phyloP scores from a whole-genome alignment of 306 rosid genomes.

The Astragalus membranaceus region DNA sequence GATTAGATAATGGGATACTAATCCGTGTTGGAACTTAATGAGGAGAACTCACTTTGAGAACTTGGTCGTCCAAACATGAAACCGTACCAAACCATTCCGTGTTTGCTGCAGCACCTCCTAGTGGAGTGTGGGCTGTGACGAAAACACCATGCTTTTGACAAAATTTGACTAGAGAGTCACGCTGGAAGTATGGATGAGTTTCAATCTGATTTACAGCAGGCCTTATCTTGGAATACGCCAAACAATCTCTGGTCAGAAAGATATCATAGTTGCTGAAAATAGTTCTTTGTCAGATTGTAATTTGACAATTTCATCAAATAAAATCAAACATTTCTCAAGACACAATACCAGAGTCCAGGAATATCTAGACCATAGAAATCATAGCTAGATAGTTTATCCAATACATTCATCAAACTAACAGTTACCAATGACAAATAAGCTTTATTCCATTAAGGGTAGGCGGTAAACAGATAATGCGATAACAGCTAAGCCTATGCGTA shows the following conservation, averaged over 20 bases:
- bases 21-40: neutral
- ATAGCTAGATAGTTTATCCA: neutral
- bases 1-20: neutral
- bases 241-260: conserved; percentile 86
- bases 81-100: conserved; percentile 71
- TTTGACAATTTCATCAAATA: conserved; percentile 7
- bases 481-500: neutral
- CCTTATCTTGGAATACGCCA: conserved; percentile 83
- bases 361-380: neutral
- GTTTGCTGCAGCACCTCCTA: conserved; percentile 86
- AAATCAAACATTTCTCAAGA: conserved; percentile 5
- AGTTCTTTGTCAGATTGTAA: conserved; percentile 32
- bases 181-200: conserved; percentile 92
- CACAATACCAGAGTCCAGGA: neutral
- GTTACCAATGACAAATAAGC: neutral
- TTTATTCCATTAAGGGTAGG: neutral
- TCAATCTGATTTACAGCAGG: conserved; percentile 97
- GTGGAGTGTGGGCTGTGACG: conserved; percentile 93
- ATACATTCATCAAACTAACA: neutral
- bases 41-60: conserved; percentile 51
- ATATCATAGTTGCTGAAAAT: conserved; percentile 85
- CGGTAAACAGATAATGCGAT: neutral
- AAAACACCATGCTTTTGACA: conserved; percentile 75
- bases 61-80: conserved; percentile 71
- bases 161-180: conserved; percentile 78